A percentile compares a stretch with the other conserved stretches of the same genome.
Evolutionary conservation across 2,329 filamentous ascomycete species (phyloP).

Genomic region (Exophiala dermatitidis): DNA sequence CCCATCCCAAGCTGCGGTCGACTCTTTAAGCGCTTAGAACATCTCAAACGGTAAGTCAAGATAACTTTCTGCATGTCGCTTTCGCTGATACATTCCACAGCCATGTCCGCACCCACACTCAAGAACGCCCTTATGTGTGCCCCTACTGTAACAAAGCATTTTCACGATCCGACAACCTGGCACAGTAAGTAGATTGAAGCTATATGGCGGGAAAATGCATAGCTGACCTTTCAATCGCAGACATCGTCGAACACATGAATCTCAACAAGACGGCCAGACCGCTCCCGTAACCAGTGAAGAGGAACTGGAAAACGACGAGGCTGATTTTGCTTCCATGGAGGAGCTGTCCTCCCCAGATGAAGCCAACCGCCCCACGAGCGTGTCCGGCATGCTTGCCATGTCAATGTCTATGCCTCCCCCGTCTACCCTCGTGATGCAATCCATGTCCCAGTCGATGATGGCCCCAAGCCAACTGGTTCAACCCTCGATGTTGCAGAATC

Average conservation of each 20-base stretch:
- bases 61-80: slow-evolving; percentile 30
- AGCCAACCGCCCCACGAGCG: slow-evolving; percentile 17
- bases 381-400: slow-evolving; percentile 19
- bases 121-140: slow-evolving; percentile 97
- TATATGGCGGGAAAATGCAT: slow-evolving; percentile 1
- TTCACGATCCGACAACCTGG: slow-evolving; percentile 95
- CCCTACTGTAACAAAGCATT: slow-evolving; percentile 98
- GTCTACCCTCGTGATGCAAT: slow-evolving; percentile 24
- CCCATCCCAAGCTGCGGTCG: slow-evolving; percentile 97
- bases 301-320: slow-evolving; percentile 81
- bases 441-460: slow-evolving; percentile 26
- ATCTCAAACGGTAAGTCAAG: slow-evolving; percentile 85
- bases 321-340: slow-evolving; percentile 72
- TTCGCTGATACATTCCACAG: slow-evolving; percentile 52
- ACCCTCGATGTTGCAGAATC: slow-evolving; percentile 27
- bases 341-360: slow-evolving; percentile 59
- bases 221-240: slow-evolving; percentile 33
- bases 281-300: slow-evolving; percentile 54
- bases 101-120: slow-evolving; percentile 98
- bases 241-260: slow-evolving; percentile 75
- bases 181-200: slow-evolving; percentile 60
- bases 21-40: slow-evolving; percentile 97
- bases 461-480: slow-evolving; percentile 26
- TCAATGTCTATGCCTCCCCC: slow-evolving; percentile 27
- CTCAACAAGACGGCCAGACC: slow-evolving; percentile 50